Evolutionary conservation across 495 filamentous ascomycete genomes (phyloP).

Genomic region (Podospora pseudoanserina): DNA sequence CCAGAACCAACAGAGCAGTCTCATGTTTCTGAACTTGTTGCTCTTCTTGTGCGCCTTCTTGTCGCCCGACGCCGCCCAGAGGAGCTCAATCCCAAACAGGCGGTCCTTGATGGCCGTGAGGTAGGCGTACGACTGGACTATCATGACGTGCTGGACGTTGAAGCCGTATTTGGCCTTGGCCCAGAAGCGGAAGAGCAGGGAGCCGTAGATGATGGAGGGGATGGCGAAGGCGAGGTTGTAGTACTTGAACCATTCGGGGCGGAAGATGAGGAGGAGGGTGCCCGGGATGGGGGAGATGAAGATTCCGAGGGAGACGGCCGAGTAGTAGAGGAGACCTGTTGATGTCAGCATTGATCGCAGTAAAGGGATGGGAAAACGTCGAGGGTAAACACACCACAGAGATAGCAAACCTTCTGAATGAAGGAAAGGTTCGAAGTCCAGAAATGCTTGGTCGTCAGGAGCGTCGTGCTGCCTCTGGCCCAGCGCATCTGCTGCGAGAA

Average conservation of each 20-base stretch:
- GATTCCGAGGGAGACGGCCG: slow-evolving; percentile 33
- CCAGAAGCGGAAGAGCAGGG: slow-evolving; percentile 31
- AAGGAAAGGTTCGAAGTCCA: slow-evolving; percentile 31
- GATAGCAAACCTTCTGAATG: slow-evolving; percentile 35
- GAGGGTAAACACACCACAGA: slow-evolving; percentile 19
- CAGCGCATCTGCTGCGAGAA: slow-evolving; percentile 38
- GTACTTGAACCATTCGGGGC: slow-evolving; percentile 35
- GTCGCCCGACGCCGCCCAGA: slow-evolving; percentile 34
- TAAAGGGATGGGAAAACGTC: neutral
- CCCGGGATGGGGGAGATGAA: slow-evolving; percentile 36
- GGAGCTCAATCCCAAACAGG: slow-evolving; percentile 32
- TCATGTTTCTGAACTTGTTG: slow-evolving; percentile 36
- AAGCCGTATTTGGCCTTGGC: slow-evolving; percentile 33
- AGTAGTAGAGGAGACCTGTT: slow-evolving; percentile 34
- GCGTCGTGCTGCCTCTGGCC: slow-evolving; percentile 32
- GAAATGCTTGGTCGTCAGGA: slow-evolving; percentile 32
- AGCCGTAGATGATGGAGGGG: slow-evolving; percentile 33
- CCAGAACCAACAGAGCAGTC: slow-evolving; percentile 32
- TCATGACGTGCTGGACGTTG: slow-evolving; percentile 38
- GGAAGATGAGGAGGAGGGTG: slow-evolving; percentile 28
- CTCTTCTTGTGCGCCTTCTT: slow-evolving; percentile 34
- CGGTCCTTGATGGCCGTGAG: slow-evolving; percentile 36
- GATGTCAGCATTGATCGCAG: neutral
- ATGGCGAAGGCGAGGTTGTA: slow-evolving; percentile 36
- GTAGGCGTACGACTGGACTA: slow-evolving; percentile 35